These are phyloP conservation scores for Xylariaceae sp. DNA, from an alignment of 2,329 filamentous ascomycete genomes.

Conservation along the genomic window DNA sequence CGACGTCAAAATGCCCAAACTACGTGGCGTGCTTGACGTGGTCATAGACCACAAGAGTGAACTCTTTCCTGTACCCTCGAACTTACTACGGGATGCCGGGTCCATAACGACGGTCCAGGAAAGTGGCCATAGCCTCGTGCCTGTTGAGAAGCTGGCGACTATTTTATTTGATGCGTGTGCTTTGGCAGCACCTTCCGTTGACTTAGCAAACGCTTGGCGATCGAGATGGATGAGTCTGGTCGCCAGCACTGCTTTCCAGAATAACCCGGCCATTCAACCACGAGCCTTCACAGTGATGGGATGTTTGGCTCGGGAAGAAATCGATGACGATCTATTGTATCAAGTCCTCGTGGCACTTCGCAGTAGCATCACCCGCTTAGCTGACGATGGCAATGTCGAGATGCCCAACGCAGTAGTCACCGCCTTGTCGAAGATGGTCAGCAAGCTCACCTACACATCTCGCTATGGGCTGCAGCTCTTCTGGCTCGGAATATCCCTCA, in stretches of 20 bases:
- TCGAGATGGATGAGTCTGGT: slow-evolving; percentile 72
- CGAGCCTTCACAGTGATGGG: slow-evolving; percentile 69
- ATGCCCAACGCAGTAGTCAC: slow-evolving; percentile 67
- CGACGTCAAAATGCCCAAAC: slow-evolving; percentile 53
- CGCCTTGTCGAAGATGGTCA: slow-evolving; percentile 67
- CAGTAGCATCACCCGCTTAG: slow-evolving; percentile 61
- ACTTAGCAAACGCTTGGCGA: slow-evolving; percentile 65
- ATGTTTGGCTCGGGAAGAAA: slow-evolving; percentile 65
- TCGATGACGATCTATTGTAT: slow-evolving; percentile 67
- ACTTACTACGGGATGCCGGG: slow-evolving; percentile 47
- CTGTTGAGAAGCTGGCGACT: slow-evolving; percentile 59
- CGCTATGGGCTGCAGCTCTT: slow-evolving; percentile 67
- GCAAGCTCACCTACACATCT: slow-evolving; percentile 62
- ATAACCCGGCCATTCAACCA: slow-evolving; percentile 67
- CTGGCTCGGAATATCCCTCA: slow-evolving; percentile 64
- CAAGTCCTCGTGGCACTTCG: slow-evolving; percentile 66
- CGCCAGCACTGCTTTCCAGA: slow-evolving; percentile 69
- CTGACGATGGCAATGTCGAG: slow-evolving; percentile 60
- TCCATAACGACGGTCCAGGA: slow-evolving; percentile 55
- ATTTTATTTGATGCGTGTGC: slow-evolving; percentile 61
- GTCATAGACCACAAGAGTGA: slow-evolving; percentile 58
- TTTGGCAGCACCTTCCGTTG: slow-evolving; percentile 59
- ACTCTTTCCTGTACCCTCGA: slow-evolving; percentile 48
- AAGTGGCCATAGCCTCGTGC: slow-evolving; percentile 45
- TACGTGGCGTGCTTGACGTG: slow-evolving; percentile 53